A percentile compares a stretch with the other conserved stretches of the same genome.
phyloP scores from a whole-genome alignment of 176 grass and related monocot genomes.

The Avena atlantica region DNA sequence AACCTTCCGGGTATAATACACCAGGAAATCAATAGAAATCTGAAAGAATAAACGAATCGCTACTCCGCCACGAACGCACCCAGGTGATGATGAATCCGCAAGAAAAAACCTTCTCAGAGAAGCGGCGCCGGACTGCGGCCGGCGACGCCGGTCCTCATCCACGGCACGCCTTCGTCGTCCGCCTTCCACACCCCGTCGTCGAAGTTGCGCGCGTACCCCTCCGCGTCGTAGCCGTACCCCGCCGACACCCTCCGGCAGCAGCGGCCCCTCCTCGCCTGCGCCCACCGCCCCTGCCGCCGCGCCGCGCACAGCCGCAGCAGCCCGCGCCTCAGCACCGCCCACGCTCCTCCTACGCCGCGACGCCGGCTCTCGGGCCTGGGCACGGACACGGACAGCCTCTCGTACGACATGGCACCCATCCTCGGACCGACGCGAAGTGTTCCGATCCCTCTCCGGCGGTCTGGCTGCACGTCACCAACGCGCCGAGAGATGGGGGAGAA shows the following conservation, averaged over 20 bases:
- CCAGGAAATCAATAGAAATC: not conserved
- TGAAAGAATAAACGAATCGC: not conserved
- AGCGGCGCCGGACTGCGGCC: not conserved
- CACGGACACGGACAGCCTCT: slow-evolving; percentile 48
- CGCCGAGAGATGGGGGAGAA: not conserved
- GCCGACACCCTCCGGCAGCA: not conserved
- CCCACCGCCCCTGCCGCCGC: slow-evolving; percentile 24
- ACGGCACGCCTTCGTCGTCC: slow-evolving; percentile 61
- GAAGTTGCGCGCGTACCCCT: slow-evolving; percentile 69
- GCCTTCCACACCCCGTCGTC: slow-evolving; percentile 70
- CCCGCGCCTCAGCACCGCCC: slow-evolving; percentile 36
- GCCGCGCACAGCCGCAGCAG: slow-evolving; percentile 38
- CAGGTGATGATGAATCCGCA: not conserved
- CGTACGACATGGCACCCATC: slow-evolving; percentile 40
- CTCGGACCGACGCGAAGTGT: not conserved
- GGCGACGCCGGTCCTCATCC: slow-evolving; percentile 18
- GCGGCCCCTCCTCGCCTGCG: not conserved
- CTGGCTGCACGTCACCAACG: not conserved
- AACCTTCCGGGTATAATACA: not conserved
- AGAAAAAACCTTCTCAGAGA: not conserved
- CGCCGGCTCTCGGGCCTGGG: slow-evolving; percentile 6
- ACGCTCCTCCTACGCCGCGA: slow-evolving; percentile 31
- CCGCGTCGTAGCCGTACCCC: slow-evolving; percentile 58
- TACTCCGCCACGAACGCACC: not conserved
- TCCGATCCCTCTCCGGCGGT: not conserved